Evolutionary conservation across 2,329 filamentous ascomycete species (phyloP).

Genomic region (Colletotrichum endophyticum): DNA sequence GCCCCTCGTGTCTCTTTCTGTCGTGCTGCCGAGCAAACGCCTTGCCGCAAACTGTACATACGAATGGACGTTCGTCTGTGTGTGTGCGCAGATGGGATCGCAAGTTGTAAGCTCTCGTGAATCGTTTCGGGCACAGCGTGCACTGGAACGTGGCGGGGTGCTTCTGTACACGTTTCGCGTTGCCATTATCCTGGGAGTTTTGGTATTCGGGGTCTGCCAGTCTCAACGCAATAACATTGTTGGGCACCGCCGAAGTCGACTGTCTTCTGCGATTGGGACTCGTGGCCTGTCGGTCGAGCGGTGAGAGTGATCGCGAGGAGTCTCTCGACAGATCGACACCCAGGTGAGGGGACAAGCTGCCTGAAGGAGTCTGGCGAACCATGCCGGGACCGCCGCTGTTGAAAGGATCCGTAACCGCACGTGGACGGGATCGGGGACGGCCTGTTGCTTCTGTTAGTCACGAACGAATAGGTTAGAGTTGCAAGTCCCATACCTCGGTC

Average conservation of each 20-base stretch:
- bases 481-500: constrained; percentile 58
- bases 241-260: constrained; percentile 67
- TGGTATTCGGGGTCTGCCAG: constrained; percentile 89
- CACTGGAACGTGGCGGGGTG: constrained; percentile 98
- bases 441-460: constrained; percentile 38
- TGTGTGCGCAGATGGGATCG: constrained; percentile 95
- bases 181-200: constrained; percentile 64
- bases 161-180: constrained; percentile 87
- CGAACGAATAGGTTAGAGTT: too few species aligned
- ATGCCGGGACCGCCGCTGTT: constrained; percentile 50
- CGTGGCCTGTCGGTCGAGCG: constrained; percentile 58
- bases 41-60: constrained; percentile 96
- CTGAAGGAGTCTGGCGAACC: constrained; percentile 40
- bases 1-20: constrained; percentile 92
- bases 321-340: constrained; percentile 51
- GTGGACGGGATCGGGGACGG: constrained; percentile 53
- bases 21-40: constrained; percentile 98
- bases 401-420: constrained; percentile 66
- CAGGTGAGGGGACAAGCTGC: constrained; percentile 56
- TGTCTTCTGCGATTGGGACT: constrained; percentile 59
- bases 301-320: constrained; percentile 62
- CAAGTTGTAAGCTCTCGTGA: constrained; percentile 95
- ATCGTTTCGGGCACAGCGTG: constrained; percentile 89
- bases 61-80: constrained; percentile 95
- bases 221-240: constrained; percentile 80